Percentiles rank a stretch among this genome's conserved stretches.
Evolutionary conservation across 352 stramenopile species (phyloP).

Genomic region (Aphanomyces euteiches): DNA sequence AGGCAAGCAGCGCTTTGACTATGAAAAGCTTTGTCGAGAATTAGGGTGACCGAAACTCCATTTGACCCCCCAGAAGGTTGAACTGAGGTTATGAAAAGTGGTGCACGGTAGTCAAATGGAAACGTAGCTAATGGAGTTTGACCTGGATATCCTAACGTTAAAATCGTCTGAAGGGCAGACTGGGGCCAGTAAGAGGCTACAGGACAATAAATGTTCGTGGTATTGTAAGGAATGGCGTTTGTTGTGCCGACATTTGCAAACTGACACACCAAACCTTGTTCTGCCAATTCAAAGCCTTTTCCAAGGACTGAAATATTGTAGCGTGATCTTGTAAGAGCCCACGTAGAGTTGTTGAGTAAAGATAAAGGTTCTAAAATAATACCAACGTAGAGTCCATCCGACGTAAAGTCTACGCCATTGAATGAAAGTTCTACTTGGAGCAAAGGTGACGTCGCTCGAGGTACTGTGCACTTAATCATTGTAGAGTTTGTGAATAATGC

Average conservation of each 20-base stretch:
- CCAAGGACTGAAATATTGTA: not conserved
- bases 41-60: not conserved
- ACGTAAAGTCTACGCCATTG: conserved; percentile 10
- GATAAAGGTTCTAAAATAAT: not conserved
- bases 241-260: not conserved
- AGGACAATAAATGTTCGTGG: not conserved
- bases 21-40: not conserved
- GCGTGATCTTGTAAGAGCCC: not conserved
- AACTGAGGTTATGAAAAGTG: not conserved
- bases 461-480: not conserved
- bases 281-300: not conserved
- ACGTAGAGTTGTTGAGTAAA: not conserved
- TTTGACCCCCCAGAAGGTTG: not conserved
- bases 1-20: not conserved
- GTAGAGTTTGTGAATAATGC: not conserved
- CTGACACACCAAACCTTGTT: not conserved
- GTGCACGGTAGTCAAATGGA: not conserved
- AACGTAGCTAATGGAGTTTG: conserved; percentile 1
- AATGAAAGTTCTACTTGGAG: conserved; percentile 17
- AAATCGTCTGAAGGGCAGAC: not conserved
- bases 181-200: not conserved
- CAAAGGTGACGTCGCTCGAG: not conserved
- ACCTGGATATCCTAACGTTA: not conserved
- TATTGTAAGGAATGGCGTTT: not conserved
- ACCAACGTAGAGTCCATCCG: not conserved